phyloP scores from a whole-genome alignment of 169 alveolate genomes.

The Plasmodium coatneyi region DNA sequence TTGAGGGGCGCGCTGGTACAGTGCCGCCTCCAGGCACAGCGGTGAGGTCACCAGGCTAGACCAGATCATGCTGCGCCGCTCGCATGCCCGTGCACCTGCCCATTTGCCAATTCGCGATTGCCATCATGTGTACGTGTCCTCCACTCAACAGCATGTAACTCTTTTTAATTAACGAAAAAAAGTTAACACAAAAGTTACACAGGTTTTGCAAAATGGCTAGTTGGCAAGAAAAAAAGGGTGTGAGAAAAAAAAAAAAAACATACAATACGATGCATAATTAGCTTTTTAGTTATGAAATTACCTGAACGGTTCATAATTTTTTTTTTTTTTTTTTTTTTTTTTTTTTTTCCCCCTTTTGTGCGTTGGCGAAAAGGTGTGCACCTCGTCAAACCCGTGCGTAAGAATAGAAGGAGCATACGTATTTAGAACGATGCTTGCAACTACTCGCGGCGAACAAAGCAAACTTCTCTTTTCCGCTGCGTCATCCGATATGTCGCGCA shows the following conservation, averaged over 20 bases:
- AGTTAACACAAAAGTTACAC: not conserved
- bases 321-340: not conserved
- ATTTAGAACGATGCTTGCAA: not conserved
- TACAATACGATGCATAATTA: not conserved
- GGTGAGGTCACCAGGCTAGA: not conserved
- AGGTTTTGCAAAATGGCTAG: not conserved
- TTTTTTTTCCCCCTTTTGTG: not conserved
- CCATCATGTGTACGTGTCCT: no score
- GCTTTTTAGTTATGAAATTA: conserved; percentile 13
- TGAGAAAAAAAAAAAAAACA: not conserved
- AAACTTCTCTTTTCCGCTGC: not conserved
- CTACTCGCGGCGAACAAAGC: not conserved
- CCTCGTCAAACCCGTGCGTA: not conserved
- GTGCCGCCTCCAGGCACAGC: not conserved
- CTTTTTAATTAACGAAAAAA: not conserved
- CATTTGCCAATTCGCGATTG: not conserved
- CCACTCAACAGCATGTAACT: not conserved
- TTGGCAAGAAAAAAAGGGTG: not conserved
- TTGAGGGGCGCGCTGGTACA: conserved; percentile 22
- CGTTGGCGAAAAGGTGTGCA: not conserved
- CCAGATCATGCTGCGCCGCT: not conserved
- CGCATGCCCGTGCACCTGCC: not conserved
- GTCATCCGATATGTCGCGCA: not conserved
- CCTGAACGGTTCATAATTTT: not conserved
- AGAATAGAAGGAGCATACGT: not conserved